Evolutionary conservation across 768 basidiomycete genomes (phyloP), one percentile per base, ranked within the genome.

Genomic region (Pisolithus albus): DNA sequence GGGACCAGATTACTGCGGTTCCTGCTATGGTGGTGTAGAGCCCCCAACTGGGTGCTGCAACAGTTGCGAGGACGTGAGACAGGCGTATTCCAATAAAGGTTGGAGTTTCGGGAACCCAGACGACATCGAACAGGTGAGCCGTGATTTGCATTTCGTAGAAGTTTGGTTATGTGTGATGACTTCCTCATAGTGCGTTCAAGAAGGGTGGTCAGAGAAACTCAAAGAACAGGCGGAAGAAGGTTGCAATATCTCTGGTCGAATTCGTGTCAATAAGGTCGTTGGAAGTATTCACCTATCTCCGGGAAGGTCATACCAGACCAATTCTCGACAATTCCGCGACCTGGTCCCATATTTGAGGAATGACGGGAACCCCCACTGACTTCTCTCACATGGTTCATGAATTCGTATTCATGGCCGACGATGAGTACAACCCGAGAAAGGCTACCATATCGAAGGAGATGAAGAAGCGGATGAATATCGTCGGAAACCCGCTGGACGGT

Each of bases 31-130:
- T 52, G 96, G 92, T 51, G 57, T 80, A 23, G 80, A 78, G 48
- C 86, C 92, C 3, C 75, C 74, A 42, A 70, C 68, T 63, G 93
- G 92, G 5, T 99, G 96, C 70, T 99, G 96, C 70, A 91, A 99
- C 65, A 85, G 84, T 41, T 99, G 96, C 67, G 96, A 99, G 64
- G 87, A 92, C 0, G 96, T 99, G 23, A 81, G 96, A 40, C 79
- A 85, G 66, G 76, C 92, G 28, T 99, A 99, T 71, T 77, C 90
- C 26, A 80, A 86, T 65, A 84, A 87, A 59, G 96, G 95, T 19
- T 99, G 96, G 96, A 93, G 88, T 67, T 99, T 98, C 67, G 72
- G 77, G 54, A 87, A 86, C 61, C 96, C 96, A 15, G 88, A 94
- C 53, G 77, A 82, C 1, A 84, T 99, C 59, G 94, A 95, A 59